These are phyloP conservation scores for Zygoascus tannicola DNA, from an alignment of 805 yeast species.

Conservation along the genomic window DNA sequence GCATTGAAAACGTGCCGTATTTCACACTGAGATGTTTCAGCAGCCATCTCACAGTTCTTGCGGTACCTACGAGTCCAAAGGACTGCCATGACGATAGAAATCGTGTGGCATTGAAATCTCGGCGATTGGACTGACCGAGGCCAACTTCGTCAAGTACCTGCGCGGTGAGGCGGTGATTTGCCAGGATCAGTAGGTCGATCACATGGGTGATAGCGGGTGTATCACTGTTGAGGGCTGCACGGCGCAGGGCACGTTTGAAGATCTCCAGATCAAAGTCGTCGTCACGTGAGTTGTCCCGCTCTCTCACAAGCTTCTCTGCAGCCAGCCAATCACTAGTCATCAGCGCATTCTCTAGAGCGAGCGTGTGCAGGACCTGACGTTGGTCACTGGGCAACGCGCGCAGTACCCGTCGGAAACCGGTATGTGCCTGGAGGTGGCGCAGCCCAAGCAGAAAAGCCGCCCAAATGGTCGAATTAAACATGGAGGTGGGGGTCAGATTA, in stretches of 20 bases:
- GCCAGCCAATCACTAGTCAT: background rate
- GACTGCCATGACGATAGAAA: constrained; percentile 1
- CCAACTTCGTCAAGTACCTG: constrained; percentile 4
- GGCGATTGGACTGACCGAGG: background rate
- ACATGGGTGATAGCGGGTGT: background rate
- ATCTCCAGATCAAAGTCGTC: background rate
- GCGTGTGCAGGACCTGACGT: background rate
- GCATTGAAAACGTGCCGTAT: background rate
- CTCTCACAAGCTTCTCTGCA: background rate
- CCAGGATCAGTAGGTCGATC: background rate
- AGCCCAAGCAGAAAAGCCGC: background rate
- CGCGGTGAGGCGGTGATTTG: background rate
- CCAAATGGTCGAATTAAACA: background rate
- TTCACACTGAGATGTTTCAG: background rate
- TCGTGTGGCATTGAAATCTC: constrained; percentile 1
- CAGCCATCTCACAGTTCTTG: background rate
- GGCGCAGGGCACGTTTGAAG: background rate
- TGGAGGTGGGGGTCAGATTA: background rate
- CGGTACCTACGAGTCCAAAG: background rate
- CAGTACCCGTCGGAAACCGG: background rate
- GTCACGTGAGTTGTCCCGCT: background rate
- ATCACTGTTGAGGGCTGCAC: background rate
- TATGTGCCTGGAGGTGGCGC: background rate
- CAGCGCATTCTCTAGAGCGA: background rate
- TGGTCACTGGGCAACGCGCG: background rate